Percentiles rank a stretch among this genome's conserved stretches.
Evolutionary conservation across 805 yeast species (phyloP).

Genomic region (Sugiyamaella americana): DNA sequence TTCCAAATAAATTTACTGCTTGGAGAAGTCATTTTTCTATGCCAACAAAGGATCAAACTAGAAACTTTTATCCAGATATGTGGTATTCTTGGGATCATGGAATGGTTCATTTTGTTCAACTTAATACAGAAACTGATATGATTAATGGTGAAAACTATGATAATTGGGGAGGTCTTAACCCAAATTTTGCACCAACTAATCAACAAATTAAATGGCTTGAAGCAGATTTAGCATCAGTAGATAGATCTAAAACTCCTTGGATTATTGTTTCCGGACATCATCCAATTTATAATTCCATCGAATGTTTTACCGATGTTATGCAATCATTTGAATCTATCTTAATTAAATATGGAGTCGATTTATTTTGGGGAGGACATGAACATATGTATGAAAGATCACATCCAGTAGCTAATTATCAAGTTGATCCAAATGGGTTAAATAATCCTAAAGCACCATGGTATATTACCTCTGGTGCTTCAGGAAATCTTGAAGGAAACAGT

Average conservation of each 20-base stretch:
- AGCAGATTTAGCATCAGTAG: constrained; percentile 26
- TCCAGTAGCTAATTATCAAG: constrained; percentile 20
- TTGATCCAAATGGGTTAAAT: constrained; percentile 28
- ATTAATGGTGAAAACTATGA: constrained; percentile 17
- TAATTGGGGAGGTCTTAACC: constrained; percentile 21
- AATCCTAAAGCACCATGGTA: constrained; percentile 29
- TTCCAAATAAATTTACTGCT: constrained; percentile 28
- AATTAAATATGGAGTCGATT: constrained; percentile 20
- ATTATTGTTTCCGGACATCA: constrained; percentile 26
- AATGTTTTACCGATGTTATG: constrained; percentile 15
- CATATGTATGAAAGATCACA: constrained; percentile 22
- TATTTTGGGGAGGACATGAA: constrained; percentile 22
- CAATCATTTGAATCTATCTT: constrained; percentile 22
- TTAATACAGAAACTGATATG: constrained; percentile 29
- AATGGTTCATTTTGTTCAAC: constrained; percentile 26
- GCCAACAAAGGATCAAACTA: constrained; percentile 24
- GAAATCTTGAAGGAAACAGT: constrained; percentile 27
- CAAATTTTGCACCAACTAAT: constrained; percentile 17
- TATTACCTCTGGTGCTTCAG: constrained; percentile 28
- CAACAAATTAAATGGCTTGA: constrained; percentile 29
- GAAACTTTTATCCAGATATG: constrained; percentile 23
- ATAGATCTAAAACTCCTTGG: constrained; percentile 28
- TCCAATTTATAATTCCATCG: constrained; percentile 28
- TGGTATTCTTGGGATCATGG: constrained; percentile 32
- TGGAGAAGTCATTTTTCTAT: constrained; percentile 27